Percentiles rank a stretch among this genome's conserved stretches.
These are phyloP conservation scores for Orobanche coerulescens DNA, from an alignment of 257 asterid species.

Conservation along the genomic window DNA sequence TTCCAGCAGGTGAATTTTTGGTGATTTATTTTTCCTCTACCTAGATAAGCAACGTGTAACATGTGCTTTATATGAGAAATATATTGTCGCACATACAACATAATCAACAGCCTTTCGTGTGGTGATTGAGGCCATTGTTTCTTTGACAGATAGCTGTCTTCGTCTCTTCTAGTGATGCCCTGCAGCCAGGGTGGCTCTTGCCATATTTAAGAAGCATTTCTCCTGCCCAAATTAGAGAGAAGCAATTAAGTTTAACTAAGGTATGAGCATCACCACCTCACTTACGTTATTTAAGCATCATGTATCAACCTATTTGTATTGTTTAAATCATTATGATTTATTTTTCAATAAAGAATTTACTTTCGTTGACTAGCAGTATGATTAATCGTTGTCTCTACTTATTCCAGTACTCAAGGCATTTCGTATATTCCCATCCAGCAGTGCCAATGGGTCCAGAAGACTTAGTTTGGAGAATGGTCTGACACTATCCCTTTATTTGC, in stretches of 20 bases:
- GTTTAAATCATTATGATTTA: neutral
- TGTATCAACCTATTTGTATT: neutral
- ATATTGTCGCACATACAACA: neutral
- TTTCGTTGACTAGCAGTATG: neutral
- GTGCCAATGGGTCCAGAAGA: conserved; percentile 93
- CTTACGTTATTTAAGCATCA: conserved; percentile 8
- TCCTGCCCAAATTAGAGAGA: conserved; percentile 48
- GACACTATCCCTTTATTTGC: conserved; percentile 28
- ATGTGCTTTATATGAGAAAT: neutral
- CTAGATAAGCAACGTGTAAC: conserved; percentile 7
- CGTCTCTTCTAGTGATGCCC: conserved; percentile 67
- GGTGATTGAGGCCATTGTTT: conserved; percentile 25
- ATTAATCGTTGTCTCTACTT: neutral
- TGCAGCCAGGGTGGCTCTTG: conserved; percentile 80
- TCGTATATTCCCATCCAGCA: conserved; percentile 90
- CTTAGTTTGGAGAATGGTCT: conserved; percentile 90
- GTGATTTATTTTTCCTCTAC: conserved; percentile 6
- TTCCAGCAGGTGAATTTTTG: neutral
- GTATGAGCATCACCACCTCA: conserved; percentile 34
- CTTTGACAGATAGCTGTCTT: conserved; percentile 75
- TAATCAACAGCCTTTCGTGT: neutral
- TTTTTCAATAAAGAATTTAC: neutral
- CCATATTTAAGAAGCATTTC: conserved; percentile 56
- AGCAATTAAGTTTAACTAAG: conserved; percentile 71
- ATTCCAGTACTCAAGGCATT: conserved; percentile 79